Evolutionary conservation across 495 filamentous ascomycete species (phyloP), one percentile per base, ranked within the genome.

Genomic region (Bombardia bombarda): DNA sequence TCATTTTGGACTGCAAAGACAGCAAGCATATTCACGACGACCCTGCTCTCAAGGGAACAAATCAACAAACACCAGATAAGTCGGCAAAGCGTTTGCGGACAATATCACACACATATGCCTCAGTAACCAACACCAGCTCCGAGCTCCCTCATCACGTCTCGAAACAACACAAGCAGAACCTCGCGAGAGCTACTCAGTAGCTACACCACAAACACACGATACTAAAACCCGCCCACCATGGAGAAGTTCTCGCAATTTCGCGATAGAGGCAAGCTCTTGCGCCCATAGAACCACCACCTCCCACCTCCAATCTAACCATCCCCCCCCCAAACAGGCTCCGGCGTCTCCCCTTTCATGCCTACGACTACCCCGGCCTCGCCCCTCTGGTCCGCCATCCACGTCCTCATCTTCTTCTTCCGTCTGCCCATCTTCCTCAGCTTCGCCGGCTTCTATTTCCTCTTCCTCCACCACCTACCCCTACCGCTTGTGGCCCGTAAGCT

Each of bases 221-320:
- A 35, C 25, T 20, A 10, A 21, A 37, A 60, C 13, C 22, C 6
- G 38, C 14, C 7, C 38, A 28, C 13, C 24, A 98, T 98, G 92
- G 92, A 98, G 77, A 96, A 95, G 64, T 97, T 87, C 63, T 90
- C 88, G 8, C 89, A 96, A 61, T 99, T 85, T 52, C 82, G 92
- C 43, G 92, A 99, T 68, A 78, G 86, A 78, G 92, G 92, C 83
- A 72, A 50, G 69, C 58, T 14, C 31, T 33, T 17, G 34, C 20
- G 30, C 16, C 7, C 23, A 30, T 30, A 36, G 5, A 46, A 12
- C 26, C 7, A 20, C 17, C 2, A 8, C 19, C 9, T 18, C 4
- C 35, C 34, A 63, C 32, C 60, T 9, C 6, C 21, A 17, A 21
- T 18, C 32, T 52, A 43, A 52, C 44, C 7, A 5, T 14, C 3